Evolutionary conservation across 306 rosid species (phyloP).

Genomic region (Castanea sativa): DNA sequence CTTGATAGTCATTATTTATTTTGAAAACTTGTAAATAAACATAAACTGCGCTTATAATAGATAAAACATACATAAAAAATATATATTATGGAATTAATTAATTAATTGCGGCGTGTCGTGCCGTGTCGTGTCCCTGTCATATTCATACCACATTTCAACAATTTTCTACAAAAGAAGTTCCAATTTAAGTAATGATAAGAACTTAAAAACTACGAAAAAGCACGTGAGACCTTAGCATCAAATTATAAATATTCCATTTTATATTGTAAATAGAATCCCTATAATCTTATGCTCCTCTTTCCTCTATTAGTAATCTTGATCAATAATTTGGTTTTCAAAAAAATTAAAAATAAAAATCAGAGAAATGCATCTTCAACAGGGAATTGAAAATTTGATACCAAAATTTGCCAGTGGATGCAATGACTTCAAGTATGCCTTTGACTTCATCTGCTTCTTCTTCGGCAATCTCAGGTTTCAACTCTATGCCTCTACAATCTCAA

Average conservation of each 20-base stretch:
- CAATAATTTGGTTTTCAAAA: background rate
- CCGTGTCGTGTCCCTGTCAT: too few relatives aligned
- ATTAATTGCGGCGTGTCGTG: too few relatives aligned
- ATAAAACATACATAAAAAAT: too few relatives aligned
- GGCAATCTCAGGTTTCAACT: slow-evolving; percentile 22
- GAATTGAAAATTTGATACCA: slow-evolving; percentile 30
- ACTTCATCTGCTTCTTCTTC: slow-evolving; percentile 27
- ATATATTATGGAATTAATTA: too few relatives aligned
- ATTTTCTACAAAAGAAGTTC: background rate
- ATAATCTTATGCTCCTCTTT: background rate
- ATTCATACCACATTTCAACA: too few relatives aligned
- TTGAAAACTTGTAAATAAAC: too few relatives aligned
- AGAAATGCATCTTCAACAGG: background rate
- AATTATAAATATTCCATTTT: background rate
- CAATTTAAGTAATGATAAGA: background rate
- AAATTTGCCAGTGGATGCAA: slow-evolving; percentile 61
- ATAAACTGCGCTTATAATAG: too few relatives aligned
- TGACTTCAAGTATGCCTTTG: slow-evolving; percentile 35
- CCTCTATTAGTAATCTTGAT: background rate
- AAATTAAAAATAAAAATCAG: too few relatives aligned
- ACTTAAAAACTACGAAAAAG: background rate
- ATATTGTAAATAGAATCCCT: background rate
- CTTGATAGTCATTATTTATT: too few relatives aligned
- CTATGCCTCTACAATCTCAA: slow-evolving; percentile 32
- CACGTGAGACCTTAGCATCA: background rate